Base-by-base conservation (phyloP, 192 early-diverging fungal genomes). In the Bifiguratus adelaidae region DNA sequence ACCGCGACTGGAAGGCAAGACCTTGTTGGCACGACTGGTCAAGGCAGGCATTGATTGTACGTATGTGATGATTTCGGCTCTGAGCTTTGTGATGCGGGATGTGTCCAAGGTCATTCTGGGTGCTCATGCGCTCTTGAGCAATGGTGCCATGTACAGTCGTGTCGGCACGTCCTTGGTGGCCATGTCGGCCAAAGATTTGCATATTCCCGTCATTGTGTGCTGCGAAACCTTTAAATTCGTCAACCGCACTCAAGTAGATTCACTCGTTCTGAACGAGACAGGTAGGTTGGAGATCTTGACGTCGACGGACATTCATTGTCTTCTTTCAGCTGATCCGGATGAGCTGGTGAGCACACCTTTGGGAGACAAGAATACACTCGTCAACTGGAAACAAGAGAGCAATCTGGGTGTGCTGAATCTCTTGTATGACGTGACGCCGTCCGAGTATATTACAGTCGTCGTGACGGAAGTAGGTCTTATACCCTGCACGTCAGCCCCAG, bases 191-290 rank as follows among this genome's bases (percentile, higher is more conserved):
- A 77, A 80, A 48, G 85, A 88, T 35, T 73, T 71, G 38, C 76
- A 89, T 58, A 77, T 97, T n/a, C 94, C 94, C 5, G 91, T 99
- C 18, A 92, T 99, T 64, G 89, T 91, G 4, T 74, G 83, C 43
- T 92, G 92, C 59, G 94, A 96, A 63, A 88, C 83, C 2, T 95
- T 93, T 68, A 99, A 99, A 71, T 97, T 99, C 50, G 81, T 80
- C 46, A 88, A 95, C 30, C 71, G 79, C 9, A 85, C 89, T 24
- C 88, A 93, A 62, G 65, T 99, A 16, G 96, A 99, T 65, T 89
- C 92, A 12, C 86, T 96, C 52, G 94, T 94, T 3, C 81, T 78
- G 86, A 99, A 99, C 64, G 96, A 99, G 63, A 77, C 94, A 47
- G 92, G 85, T 60, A 50, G 26, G 50, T 54, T 21, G 48, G 2